phyloP scores from a whole-genome alignment of 139 green algal species.

The Mesotaenium endlicherianum region DNA sequence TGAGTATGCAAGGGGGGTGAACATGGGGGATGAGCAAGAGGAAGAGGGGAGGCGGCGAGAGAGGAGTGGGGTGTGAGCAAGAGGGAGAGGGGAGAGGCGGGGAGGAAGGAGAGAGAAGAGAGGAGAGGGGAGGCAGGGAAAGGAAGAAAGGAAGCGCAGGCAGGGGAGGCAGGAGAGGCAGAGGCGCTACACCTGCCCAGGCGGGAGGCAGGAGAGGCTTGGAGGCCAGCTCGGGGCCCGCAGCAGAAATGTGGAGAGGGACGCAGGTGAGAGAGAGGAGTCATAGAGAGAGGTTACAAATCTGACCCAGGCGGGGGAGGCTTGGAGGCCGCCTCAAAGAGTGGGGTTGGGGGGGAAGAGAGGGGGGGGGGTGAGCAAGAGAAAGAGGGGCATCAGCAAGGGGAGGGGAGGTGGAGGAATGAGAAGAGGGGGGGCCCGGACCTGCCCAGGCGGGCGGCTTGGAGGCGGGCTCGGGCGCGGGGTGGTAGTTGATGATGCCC shows the following conservation, averaged over 20 bases:
- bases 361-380: too few relatives aligned
- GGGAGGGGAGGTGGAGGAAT: background rate
- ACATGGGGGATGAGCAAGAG: background rate
- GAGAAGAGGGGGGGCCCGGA: background rate
- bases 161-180: background rate
- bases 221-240: too few relatives aligned
- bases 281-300: background rate
- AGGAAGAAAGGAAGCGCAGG: background rate
- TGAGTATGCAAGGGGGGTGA: background rate
- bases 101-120: background rate
- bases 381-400: background rate
- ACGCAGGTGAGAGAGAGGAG: background rate
- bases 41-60: background rate
- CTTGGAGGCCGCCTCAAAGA: background rate
- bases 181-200: background rate
- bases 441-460: conserved; percentile 4
- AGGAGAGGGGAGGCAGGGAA: background rate
- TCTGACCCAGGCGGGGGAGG: background rate
- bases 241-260: too few relatives aligned
- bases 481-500: conserved; percentile 85
- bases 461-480: background rate
- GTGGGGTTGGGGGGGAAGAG: too few relatives aligned
- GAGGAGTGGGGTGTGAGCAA: background rate
- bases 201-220: background rate
- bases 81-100: background rate